These are phyloP conservation scores for Apiosordaria backusii DNA, from an alignment of 495 filamentous ascomycete species.

Conservation along the genomic window DNA sequence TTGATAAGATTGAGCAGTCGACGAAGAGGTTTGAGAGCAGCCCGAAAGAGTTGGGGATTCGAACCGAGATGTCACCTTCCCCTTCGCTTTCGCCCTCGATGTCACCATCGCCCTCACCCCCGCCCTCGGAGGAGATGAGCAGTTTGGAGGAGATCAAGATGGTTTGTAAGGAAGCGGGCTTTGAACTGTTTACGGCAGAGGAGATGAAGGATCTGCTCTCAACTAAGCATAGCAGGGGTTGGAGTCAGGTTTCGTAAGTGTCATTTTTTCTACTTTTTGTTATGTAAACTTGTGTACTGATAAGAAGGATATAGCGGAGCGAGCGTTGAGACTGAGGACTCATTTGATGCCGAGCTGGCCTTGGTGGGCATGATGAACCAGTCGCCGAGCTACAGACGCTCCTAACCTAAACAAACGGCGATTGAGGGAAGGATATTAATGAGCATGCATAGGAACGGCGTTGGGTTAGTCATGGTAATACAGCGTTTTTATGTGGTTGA, in stretches of 20 bases:
- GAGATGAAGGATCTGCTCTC: constrained; percentile 4
- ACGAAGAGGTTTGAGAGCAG: background rate
- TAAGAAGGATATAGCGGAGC: constrained; percentile 7
- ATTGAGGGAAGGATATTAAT: too few relatives aligned
- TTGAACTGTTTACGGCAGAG: constrained; percentile 3
- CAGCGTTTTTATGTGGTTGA: too few relatives aligned
- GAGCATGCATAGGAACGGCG: too few relatives aligned
- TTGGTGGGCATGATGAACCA: background rate
- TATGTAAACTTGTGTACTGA: background rate
- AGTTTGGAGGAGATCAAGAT: background rate
- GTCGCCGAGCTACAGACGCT: too few relatives aligned
- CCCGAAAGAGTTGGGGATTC: background rate
- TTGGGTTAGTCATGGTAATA: too few relatives aligned
- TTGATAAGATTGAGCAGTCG: constrained; percentile 12
- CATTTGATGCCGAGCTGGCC: constrained; percentile 6
- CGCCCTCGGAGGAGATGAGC: background rate
- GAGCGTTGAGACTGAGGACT: constrained; percentile 18
- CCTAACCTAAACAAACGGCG: too few relatives aligned
- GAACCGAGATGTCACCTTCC: background rate
- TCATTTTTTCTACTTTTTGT: background rate
- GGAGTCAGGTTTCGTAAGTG: constrained; percentile 22
- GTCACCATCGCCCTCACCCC: background rate
- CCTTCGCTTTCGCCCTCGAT: background rate
- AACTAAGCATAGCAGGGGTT: constrained; percentile 19
- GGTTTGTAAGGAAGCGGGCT: background rate